A percentile compares a stretch with the other conserved stretches of the same genome.
Conservation (phyloP, 2,329 filamentous ascomycete species). For the Clonostachys rosea region DNA sequence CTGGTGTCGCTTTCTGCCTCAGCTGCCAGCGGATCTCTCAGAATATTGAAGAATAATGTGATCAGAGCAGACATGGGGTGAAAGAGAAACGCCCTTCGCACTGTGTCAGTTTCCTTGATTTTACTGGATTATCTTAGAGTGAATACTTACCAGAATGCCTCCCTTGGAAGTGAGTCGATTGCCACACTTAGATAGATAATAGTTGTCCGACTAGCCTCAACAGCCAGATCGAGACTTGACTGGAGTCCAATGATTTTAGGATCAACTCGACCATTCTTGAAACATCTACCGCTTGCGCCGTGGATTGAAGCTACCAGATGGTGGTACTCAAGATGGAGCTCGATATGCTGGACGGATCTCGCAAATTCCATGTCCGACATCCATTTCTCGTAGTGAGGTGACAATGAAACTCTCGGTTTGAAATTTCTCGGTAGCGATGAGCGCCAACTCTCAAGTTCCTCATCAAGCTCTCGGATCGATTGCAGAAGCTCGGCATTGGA, state of each 20-base stretch:
- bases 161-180: slow-evolving; percentile 32
- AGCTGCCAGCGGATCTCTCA: slow-evolving; percentile 38
- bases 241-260: slow-evolving; percentile 31
- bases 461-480: slow-evolving; percentile 51
- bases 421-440: slow-evolving; percentile 36
- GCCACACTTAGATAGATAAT: slow-evolving; percentile 40
- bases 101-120: not conserved
- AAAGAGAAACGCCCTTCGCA: slow-evolving; percentile 44
- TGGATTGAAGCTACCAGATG: slow-evolving; percentile 51
- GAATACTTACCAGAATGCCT: slow-evolving; percentile 41
- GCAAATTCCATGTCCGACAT: not conserved
- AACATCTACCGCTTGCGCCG: slow-evolving; percentile 45
- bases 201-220: slow-evolving; percentile 52
- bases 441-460: slow-evolving; percentile 51
- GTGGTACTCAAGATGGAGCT: slow-evolving; percentile 50
- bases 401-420: slow-evolving; percentile 24
- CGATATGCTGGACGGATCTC: slow-evolving; percentile 19
- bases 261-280: slow-evolving; percentile 34
- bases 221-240: slow-evolving; percentile 46
- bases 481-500: slow-evolving; percentile 48
- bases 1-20: slow-evolving; percentile 38
- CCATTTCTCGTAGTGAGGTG: not conserved
- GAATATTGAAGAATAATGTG: slow-evolving; percentile 49
- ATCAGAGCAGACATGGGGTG: slow-evolving; percentile 51
- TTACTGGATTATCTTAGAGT: not conserved